These are phyloP conservation scores for Cyclotella choctawhatcheeana DNA, from an alignment of 108 stramenopile genomes.

Conservation along the genomic window DNA sequence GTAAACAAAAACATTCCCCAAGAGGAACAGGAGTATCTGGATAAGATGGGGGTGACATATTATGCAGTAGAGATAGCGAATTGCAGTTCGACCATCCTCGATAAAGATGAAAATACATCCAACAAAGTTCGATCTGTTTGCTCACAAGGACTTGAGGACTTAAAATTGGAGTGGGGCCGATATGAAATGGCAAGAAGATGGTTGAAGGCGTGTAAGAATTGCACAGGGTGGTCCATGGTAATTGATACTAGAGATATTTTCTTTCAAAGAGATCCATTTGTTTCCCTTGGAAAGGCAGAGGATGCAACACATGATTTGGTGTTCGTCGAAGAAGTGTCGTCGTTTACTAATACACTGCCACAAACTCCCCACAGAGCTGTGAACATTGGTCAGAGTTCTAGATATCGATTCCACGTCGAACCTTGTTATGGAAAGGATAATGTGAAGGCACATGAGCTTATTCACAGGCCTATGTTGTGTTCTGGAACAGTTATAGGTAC, in stretches of 20 bases:
- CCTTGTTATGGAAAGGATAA: slow-evolving; percentile 46
- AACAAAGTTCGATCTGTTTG: slow-evolving; percentile 45
- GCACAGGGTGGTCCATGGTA: slow-evolving; percentile 75
- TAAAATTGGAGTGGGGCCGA: slow-evolving; percentile 78
- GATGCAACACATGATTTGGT: slow-evolving; percentile 62
- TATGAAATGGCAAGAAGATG: slow-evolving; percentile 71
- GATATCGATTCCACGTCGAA: slow-evolving; percentile 21
- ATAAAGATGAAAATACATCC: slow-evolving; percentile 3
- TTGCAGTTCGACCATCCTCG: slow-evolving; percentile 35
- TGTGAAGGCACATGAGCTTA: slow-evolving; percentile 51
- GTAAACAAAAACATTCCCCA: slow-evolving; percentile 52
- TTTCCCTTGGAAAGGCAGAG: slow-evolving; percentile 46
- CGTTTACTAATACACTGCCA: slow-evolving; percentile 51
- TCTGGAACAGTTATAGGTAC: slow-evolving; percentile 79
- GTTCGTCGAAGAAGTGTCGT: slow-evolving; percentile 65
- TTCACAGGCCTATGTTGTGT: slow-evolving; percentile 76
- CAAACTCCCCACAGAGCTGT: slow-evolving; percentile 30
- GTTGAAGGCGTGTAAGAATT: slow-evolving; percentile 63
- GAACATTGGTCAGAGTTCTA: slow-evolving; percentile 32
- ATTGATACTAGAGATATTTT: slow-evolving; percentile 74
- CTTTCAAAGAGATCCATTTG: slow-evolving; percentile 83
- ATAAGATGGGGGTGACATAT: slow-evolving; percentile 52
- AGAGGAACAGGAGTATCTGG: slow-evolving; percentile 39
- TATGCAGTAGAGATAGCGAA: slow-evolving; percentile 46
- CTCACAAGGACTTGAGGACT: slow-evolving; percentile 43